Base-by-base conservation (phyloP, 495 filamentous ascomycete species). In the Oleoguttula mirabilis region DNA sequence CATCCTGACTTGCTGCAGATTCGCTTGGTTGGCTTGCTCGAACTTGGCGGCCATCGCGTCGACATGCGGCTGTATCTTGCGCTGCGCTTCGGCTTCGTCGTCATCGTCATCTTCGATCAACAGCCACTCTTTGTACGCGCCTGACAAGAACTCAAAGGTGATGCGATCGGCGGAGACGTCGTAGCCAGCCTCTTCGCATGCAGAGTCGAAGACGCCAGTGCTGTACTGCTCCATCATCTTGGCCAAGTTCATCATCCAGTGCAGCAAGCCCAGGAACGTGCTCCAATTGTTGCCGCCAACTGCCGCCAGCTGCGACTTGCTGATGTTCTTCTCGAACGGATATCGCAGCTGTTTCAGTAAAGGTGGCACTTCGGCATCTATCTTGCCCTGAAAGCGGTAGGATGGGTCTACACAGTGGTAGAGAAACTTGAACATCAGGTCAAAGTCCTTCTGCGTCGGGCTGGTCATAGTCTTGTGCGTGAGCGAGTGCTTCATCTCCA, bases 231-330 rank as follows among this genome's bases (percentile, higher is more conserved):
- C 85, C 62, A 94, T 77, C 76, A 93, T 93, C 39, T 81, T 73
- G 10, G 86, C 84, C 34, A 96, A 65, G 60, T 95, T 87, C 88
- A 99, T 92, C 76, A 99, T 80, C 90, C 90, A 99, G 61, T 99
- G 88, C 35, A 99, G 69, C 63, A 96, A 69, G 0, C 86, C 92
- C 19, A 99, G 66, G 56, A 96, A 94, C 0, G 82, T 84, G 21
- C 80, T 78, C 90, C 90, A 99, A 54, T 94, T 95, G 56, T 88
- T 84, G 8, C 86, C 87, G 39, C 90, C 90, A 3, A 96, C 92
- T 1, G 92, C 88, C 0, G 84, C 72, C 36, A 96, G 86, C 55
- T 94, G 86, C 21, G 82, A 88, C 56, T 95, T 96, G 35, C 85
- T 92, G 55, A 96, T 95, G 54, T 73, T 82, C 57, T 83, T 84